Base-by-base conservation (phyloP, 148 eudicot genomes). In the Suaeda aralocaspica region DNA sequence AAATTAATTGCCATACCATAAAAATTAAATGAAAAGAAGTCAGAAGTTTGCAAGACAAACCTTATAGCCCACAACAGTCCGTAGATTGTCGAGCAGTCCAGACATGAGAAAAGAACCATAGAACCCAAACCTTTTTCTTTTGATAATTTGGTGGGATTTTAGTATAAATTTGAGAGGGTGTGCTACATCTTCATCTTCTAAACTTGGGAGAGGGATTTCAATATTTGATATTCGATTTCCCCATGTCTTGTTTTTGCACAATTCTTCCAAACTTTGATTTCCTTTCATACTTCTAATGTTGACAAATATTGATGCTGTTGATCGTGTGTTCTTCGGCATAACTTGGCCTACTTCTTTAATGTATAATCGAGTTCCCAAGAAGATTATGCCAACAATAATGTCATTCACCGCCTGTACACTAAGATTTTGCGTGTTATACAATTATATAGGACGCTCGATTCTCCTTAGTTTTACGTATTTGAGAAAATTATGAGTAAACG, bases 351-450 rank as follows among this genome's bases (percentile, higher is more conserved):
- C n/a, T n/a, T 30, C 77, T 77, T 75, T 68, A 80, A 82, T 80
- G 81, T 85, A 85, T 26, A 82, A 30, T 19, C 83, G 74, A 8
- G 77, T 79, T 52, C 81, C 85, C 12, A 66, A 53, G 1, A 76
- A 68, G 24, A 82, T 66, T 39, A 77, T 51, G 5, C 88, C 85
- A 26, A 80, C 64, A 0, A 85, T 59, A 33, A 82, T 85, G 48
- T 82, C 88, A 25, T 85, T 85, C 15, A 82, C 65, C 0, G 88
- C 80, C 88, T 85, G 82, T n/a, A 9, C 31, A 36, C n/a, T n/a
- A n/a, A n/a, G n/a, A n/a, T n/a, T n/a, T n/a, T n/a, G n/a, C n/a
- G n/a, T n/a, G n/a, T n/a, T n/a, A n/a, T n/a, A n/a, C n/a, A n/a
- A n/a, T n/a, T n/a, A n/a, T n/a, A n/a, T n/a, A n/a, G n/a, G n/a